Evolutionary conservation across 2,329 filamentous ascomycete genomes (phyloP).

Genomic region (Claviceps paspali): DNA sequence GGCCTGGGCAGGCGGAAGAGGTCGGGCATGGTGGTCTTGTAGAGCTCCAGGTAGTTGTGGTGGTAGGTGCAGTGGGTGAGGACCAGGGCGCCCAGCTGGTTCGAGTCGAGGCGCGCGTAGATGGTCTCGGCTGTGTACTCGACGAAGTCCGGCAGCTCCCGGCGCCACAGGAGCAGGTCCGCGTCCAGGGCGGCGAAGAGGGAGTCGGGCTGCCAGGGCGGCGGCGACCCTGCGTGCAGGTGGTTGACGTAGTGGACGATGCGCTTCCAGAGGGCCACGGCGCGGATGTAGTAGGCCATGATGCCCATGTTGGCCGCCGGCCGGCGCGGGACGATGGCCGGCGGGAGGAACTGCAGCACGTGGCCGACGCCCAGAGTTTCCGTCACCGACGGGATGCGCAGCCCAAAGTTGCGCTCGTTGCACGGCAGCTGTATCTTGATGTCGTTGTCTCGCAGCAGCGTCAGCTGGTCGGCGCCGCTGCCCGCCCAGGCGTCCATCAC

Average conservation of each 20-base stretch:
- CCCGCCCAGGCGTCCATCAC: conserved; percentile 26
- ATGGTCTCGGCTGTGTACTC: conserved; percentile 28
- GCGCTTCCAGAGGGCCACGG: conserved; percentile 25
- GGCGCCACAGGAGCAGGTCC: conserved; percentile 25
- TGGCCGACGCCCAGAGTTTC: conserved; percentile 25
- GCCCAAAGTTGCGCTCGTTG: conserved; percentile 26
- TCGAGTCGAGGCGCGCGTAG: conserved; percentile 29
- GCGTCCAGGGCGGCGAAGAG: conserved; percentile 25
- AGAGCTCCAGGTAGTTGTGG: conserved; percentile 29
- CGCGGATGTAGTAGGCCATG: conserved; percentile 27
- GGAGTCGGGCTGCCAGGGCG: conserved; percentile 28
- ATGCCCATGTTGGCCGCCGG: conserved; percentile 28
- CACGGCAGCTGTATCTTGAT: conserved; percentile 26
- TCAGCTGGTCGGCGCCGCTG: conserved; percentile 23
- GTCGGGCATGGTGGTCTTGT: conserved; percentile 29
- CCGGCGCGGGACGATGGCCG: conserved; percentile 22
- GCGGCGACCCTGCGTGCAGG: conserved; percentile 19
- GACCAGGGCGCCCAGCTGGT: conserved; percentile 28
- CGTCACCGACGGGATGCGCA: conserved; percentile 24
- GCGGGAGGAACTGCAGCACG: conserved; percentile 23
- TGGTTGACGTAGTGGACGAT: conserved; percentile 28
- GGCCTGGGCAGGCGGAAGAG: conserved; percentile 28
- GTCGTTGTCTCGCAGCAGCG: conserved; percentile 23
- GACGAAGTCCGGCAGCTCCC: conserved; percentile 26
- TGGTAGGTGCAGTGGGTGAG: conserved; percentile 31